These are phyloP conservation scores for Penicillium cosmopolitanum DNA, from an alignment of 495 filamentous ascomycete genomes.

Conservation along the genomic window DNA sequence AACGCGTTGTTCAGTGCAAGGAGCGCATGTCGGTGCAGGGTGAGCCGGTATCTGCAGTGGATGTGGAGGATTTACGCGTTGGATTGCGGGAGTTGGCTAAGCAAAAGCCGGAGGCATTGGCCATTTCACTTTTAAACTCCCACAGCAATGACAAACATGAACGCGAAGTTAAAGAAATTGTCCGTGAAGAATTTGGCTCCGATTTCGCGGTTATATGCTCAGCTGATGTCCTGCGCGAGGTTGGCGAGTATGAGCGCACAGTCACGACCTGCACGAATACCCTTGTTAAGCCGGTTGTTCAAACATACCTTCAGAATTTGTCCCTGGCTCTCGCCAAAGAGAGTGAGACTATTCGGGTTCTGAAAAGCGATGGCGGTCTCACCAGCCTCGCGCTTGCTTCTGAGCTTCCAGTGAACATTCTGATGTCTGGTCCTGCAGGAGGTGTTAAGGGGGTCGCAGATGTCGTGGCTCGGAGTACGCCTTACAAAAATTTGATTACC, in stretches of 20 bases:
- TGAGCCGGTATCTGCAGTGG: conserved; percentile 41
- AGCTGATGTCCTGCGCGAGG: conserved; percentile 50
- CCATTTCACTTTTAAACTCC: conserved; percentile 53
- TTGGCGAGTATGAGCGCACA: conserved; percentile 56
- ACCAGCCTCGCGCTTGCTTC: conserved; percentile 48
- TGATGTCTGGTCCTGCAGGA: conserved; percentile 55
- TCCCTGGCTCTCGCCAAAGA: conserved; percentile 38
- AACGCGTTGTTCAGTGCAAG: conserved; percentile 51
- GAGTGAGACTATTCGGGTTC: conserved; percentile 48
- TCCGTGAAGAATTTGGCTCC: conserved; percentile 41
- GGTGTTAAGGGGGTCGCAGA: conserved; percentile 52
- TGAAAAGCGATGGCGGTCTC: conserved; percentile 53
- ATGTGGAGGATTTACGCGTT: conserved; percentile 38
- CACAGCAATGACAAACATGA: conserved; percentile 50
- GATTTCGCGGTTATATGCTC: conserved; percentile 47
- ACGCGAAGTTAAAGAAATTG: conserved; percentile 34
- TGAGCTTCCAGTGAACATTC: conserved; percentile 50
- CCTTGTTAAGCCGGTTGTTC: conserved; percentile 53
- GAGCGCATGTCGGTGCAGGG: conserved; percentile 52
- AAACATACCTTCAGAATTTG: conserved; percentile 47
- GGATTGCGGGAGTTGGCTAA: conserved; percentile 32
- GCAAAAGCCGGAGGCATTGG: conserved; percentile 49
- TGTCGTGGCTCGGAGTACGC: conserved; percentile 47
- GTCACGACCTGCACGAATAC: conserved; percentile 55
- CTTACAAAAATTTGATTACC: conserved; percentile 54